These are phyloP conservation scores for Lactarius psammicola DNA, from an alignment of 768 basidiomycete species.

Conservation along the genomic window DNA sequence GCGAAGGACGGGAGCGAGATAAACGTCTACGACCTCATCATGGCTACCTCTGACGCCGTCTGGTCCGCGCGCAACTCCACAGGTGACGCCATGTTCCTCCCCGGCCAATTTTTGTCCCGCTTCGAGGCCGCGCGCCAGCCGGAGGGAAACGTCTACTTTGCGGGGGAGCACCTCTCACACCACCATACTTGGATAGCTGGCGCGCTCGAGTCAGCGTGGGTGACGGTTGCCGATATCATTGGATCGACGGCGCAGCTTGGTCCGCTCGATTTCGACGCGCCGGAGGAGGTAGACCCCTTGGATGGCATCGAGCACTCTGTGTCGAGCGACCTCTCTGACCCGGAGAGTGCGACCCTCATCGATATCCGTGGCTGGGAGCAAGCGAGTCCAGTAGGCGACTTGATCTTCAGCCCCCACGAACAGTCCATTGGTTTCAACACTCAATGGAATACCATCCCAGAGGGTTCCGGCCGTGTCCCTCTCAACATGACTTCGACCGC, in stretches of 20 bases:
- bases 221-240: constrained; percentile 18
- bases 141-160: constrained; percentile 33
- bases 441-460: constrained; percentile 6
- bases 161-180: constrained; percentile 34
- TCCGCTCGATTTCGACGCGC: neutral
- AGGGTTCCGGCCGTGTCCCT: neutral
- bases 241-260: constrained; percentile 13
- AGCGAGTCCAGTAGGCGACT: neutral
- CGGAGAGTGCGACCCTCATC: neutral
- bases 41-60: constrained; percentile 29
- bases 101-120: constrained; percentile 31
- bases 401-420: constrained; percentile 1
- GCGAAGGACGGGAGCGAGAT: constrained; percentile 18
- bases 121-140: constrained; percentile 30
- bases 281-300: neutral
- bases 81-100: constrained; percentile 37
- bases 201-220: constrained; percentile 28
- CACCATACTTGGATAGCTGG: constrained; percentile 36
- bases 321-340: neutral
- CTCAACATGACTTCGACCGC: neutral
- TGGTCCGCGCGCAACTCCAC: constrained; percentile 32
- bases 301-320: neutral
- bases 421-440: neutral
- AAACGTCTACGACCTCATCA: constrained; percentile 31
- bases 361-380: neutral